A percentile compares a stretch with the other conserved stretches of the same genome.
Evolutionary conservation across 176 grass and related monocot genomes (phyloP).

Genomic region (Eragrostis curvula): DNA sequence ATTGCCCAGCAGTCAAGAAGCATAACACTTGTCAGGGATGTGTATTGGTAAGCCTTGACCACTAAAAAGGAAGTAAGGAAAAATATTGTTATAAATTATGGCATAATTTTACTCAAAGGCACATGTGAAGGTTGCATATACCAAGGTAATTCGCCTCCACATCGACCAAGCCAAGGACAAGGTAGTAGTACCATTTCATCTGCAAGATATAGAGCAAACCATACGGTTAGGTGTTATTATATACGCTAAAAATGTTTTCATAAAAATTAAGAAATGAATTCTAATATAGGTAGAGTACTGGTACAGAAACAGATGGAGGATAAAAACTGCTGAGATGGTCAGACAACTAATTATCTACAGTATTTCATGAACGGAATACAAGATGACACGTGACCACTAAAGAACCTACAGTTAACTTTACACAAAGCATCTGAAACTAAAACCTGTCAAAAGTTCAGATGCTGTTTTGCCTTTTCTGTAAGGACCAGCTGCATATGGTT

Average conservation of each 20-base stretch:
- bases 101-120: neutral
- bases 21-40: conserved; percentile 74
- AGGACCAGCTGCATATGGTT: neutral
- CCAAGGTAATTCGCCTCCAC: conserved; percentile 81
- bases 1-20: conserved; percentile 78
- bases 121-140: conserved; percentile 23
- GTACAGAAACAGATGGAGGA: neutral
- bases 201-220: conserved; percentile 25
- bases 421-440: neutral
- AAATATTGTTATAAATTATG: neutral
- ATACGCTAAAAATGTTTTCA: neutral
- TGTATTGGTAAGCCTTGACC: conserved; percentile 74
- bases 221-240: neutral
- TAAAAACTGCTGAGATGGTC: neutral
- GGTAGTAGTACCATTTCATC: conserved; percentile 83
- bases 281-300: neutral
- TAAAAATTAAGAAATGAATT: neutral
- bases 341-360: neutral
- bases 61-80: conserved; percentile 40
- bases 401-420: neutral
- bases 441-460: neutral
- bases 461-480: neutral
- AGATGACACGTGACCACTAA: neutral
- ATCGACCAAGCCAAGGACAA: conserved; percentile 62
- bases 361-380: neutral